phyloP scores from a whole-genome alignment of 768 basidiomycete genomes.

The Calvatia gigantea region DNA sequence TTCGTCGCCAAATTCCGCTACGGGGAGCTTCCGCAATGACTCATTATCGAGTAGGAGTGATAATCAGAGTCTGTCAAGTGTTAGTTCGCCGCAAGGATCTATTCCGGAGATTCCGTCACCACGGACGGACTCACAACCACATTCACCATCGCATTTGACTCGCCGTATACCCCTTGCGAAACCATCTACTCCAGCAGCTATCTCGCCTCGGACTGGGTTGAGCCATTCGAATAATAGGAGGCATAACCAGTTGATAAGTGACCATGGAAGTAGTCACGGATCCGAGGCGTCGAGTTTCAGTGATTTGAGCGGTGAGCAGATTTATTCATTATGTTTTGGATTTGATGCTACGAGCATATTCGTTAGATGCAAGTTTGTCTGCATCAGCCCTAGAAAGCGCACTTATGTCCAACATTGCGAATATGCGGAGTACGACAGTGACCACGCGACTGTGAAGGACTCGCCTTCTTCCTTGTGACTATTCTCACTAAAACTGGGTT shows the following conservation, averaged over 20 bases:
- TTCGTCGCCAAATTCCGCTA: conserved; percentile 30
- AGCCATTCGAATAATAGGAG: conserved; percentile 46
- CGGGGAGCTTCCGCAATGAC: conserved; percentile 32
- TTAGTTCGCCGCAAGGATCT: conserved; percentile 72
- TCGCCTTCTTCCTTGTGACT: background rate
- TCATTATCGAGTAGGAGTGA: conserved; percentile 49
- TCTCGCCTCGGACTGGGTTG: conserved; percentile 53
- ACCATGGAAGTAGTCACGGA: conserved; percentile 60
- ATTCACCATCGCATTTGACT: conserved; percentile 41
- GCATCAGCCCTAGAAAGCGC: conserved; percentile 81
- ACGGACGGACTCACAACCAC: conserved; percentile 50
- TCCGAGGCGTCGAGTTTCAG: conserved; percentile 83
- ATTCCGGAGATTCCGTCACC: conserved; percentile 82
- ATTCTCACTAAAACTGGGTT: background rate
- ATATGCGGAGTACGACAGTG: conserved; percentile 34
- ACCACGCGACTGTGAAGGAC: conserved; percentile 67
- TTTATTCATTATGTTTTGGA: background rate
- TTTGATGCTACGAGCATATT: background rate
- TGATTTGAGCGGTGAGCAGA: conserved; percentile 71
- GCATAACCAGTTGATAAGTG: conserved; percentile 45
- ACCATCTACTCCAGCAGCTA: conserved; percentile 58
- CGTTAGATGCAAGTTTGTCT: conserved; percentile 67
- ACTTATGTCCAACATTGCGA: conserved; percentile 63
- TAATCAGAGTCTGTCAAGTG: conserved; percentile 73
- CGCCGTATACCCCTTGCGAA: conserved; percentile 50